A percentile compares a stretch with the other conserved stretches of the same genome.
Conservation (phyloP, 1,284 basidiomycete genomes). For the Bondarzewia mesenterica region DNA sequence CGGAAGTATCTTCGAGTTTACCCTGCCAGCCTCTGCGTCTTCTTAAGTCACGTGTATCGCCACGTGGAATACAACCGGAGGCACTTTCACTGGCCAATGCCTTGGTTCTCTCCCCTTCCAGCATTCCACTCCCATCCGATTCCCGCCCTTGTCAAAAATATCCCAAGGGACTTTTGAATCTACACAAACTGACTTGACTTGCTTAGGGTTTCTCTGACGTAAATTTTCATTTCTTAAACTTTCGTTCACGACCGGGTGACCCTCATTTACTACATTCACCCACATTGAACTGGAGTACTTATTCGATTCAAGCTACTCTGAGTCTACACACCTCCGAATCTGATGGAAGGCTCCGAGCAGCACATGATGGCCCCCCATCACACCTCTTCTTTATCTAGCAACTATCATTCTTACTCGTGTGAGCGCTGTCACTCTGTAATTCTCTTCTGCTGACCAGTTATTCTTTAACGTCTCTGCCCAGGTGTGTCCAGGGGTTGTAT, state of each 20-base stretch:
- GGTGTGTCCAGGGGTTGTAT: no score
- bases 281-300: no score
- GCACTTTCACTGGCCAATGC: no score
- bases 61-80: not conserved
- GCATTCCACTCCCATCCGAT: not conserved
- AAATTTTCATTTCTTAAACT: no score
- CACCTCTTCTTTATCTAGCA: not conserved
- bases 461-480: not conserved
- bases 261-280: no score
- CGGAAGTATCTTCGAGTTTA: not conserved
- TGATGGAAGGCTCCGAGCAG: no score
- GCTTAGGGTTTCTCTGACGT: not conserved
- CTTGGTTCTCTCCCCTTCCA: not conserved
- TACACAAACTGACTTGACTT: not conserved
- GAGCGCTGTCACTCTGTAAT: no score
- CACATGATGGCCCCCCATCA: not conserved
- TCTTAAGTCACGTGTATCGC: not conserved
- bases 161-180: not conserved
- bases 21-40: not conserved
- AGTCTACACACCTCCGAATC: not conserved
- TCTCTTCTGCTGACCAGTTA: not conserved
- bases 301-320: not conserved
- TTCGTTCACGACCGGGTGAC: no score
- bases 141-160: not conserved
- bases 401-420: not conserved